Percentiles rank a stretch among this genome's conserved stretches.
Conservation (phyloP, 306 rosid species). For the Abrus pulchellus region DNA sequence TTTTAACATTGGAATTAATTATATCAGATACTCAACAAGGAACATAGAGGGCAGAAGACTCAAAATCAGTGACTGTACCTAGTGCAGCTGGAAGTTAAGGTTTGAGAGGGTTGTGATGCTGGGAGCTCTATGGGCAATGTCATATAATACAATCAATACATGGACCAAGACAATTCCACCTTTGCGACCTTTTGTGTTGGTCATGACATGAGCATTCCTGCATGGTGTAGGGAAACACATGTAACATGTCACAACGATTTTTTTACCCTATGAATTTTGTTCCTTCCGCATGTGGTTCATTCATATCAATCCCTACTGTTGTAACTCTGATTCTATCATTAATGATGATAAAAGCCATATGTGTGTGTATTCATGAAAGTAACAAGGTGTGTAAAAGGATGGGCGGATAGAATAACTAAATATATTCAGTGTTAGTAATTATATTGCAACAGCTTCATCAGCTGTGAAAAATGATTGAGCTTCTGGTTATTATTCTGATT, state of each 20-base stretch:
- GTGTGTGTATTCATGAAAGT: no score
- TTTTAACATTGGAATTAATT: no score
- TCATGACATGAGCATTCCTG: constrained; percentile 13
- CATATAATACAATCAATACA: constrained; percentile 12
- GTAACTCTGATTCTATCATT: neutral
- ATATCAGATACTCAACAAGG: constrained; percentile 62
- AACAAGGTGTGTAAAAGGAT: neutral
- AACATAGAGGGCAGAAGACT: constrained; percentile 59
- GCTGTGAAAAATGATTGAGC: neutral
- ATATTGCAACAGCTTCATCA: neutral
- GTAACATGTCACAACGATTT: constrained; percentile 36
- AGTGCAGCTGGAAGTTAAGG: constrained; percentile 49
- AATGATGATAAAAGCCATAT: no score
- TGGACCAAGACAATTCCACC: constrained; percentile 3
- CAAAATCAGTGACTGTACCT: constrained; percentile 50
- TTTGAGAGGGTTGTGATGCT: constrained; percentile 28
- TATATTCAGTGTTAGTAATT: neutral
- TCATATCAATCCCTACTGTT: neutral
- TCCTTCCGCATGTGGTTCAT: neutral
- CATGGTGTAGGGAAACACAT: constrained; percentile 36
- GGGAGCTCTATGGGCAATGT: neutral
- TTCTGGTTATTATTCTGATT: neutral
- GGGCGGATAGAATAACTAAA: neutral
- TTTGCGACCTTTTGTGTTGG: neutral
- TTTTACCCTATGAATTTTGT: constrained; percentile 24